Evolutionary conservation across 202 grass and related monocot genomes (phyloP).

Genomic region (Hordeum pubiflorum): DNA sequence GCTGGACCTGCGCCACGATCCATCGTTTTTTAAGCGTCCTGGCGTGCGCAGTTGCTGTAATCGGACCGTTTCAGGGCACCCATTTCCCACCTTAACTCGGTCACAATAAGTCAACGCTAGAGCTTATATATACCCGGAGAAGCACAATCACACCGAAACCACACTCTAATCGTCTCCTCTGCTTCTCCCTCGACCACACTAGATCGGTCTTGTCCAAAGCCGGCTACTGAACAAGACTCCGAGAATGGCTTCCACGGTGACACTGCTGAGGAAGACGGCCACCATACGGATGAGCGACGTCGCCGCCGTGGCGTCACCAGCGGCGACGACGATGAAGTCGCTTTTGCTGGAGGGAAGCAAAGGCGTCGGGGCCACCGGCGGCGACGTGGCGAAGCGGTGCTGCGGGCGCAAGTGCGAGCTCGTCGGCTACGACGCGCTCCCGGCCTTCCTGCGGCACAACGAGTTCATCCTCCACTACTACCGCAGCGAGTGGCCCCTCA

Average conservation of each 20-base stretch:
- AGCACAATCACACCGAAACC: background rate
- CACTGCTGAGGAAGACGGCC: slow-evolving; percentile 35
- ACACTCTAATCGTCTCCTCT: background rate
- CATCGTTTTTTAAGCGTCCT: background rate
- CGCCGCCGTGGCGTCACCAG: background rate
- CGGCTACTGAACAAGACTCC: background rate
- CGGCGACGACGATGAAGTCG: background rate
- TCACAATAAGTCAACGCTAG: background rate
- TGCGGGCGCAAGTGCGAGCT: slow-evolving; percentile 32
- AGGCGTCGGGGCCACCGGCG: background rate
- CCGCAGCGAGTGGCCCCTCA: slow-evolving; percentile 77
- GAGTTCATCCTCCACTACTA: slow-evolving; percentile 79
- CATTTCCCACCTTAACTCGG: background rate
- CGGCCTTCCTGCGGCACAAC: slow-evolving; percentile 75
- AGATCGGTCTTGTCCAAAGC: background rate
- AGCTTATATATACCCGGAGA: slow-evolving; percentile 11
- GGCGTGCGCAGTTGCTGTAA: slow-evolving; percentile 7
- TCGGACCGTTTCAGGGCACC: slow-evolving; percentile 28
- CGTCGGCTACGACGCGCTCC: slow-evolving; percentile 51
- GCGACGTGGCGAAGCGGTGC: background rate
- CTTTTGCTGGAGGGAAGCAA: slow-evolving; percentile 6
- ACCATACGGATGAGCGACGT: slow-evolving; percentile 3
- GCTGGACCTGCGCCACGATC: background rate
- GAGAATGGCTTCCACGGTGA: slow-evolving; percentile 28
- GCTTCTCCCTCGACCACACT: background rate